Conservation (phyloP, 1,284 basidiomycete genomes). For the Amylostereum chailletii region DNA sequence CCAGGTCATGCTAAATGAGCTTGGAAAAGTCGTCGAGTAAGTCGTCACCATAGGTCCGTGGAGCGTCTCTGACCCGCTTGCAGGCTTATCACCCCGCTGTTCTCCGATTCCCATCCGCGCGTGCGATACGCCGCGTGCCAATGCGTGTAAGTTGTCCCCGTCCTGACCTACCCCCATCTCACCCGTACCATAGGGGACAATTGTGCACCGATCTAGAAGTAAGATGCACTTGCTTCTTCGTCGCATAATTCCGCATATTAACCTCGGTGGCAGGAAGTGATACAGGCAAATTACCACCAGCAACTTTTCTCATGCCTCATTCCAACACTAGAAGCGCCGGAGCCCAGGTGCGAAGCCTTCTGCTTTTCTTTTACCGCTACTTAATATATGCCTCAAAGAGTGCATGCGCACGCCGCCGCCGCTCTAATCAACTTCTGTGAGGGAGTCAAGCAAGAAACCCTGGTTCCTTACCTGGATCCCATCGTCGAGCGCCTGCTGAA, state of each 20-base stretch:
- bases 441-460: slow-evolving; percentile 63
- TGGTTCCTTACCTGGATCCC: slow-evolving; percentile 68
- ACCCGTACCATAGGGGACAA: slow-evolving; percentile 47
- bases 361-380: background rate
- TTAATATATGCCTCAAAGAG: slow-evolving; percentile 31
- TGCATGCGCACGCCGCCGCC: slow-evolving; percentile 77
- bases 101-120: slow-evolving; percentile 69
- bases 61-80: slow-evolving; percentile 5
- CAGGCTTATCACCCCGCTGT: slow-evolving; percentile 69
- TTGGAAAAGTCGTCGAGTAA: slow-evolving; percentile 67
- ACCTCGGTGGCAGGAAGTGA: slow-evolving; percentile 47
- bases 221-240: slow-evolving; percentile 9
- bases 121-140: slow-evolving; percentile 82
- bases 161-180: background rate
- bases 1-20: slow-evolving; percentile 67
- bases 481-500: slow-evolving; percentile 66
- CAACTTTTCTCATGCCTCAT: slow-evolving; percentile 65
- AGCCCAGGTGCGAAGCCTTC: slow-evolving; percentile 45
- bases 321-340: slow-evolving; percentile 66
- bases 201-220: slow-evolving; percentile 80
- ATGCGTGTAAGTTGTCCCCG: slow-evolving; percentile 56
- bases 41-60: slow-evolving; percentile 15
- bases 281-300: slow-evolving; percentile 61
- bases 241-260: background rate
- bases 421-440: slow-evolving; percentile 88